Conservation (phyloP, 2,329 filamentous ascomycete genomes). For the Fusarium sublunatum region DNA sequence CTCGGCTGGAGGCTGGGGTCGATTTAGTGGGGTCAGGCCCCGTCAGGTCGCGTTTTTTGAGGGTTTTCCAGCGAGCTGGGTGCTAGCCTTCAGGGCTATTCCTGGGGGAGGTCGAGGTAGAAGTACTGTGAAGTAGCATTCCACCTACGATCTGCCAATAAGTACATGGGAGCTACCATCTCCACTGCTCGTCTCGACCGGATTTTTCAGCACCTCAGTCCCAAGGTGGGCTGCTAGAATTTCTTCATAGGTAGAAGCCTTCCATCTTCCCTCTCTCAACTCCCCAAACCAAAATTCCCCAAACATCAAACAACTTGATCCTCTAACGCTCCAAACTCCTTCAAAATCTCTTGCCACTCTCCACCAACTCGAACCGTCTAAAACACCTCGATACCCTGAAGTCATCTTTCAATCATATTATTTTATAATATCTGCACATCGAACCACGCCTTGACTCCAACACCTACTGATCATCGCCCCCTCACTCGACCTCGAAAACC, state of each 20-base stretch:
- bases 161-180: neutral
- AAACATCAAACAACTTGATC: constrained; percentile 29
- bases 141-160: neutral
- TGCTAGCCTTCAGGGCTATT: constrained; percentile 26
- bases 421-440: constrained; percentile 17
- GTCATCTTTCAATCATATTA: neutral
- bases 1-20: constrained; percentile 17
- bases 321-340: constrained; percentile 13
- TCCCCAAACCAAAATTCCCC: constrained; percentile 30
- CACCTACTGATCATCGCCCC: constrained; percentile 33
- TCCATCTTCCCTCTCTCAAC: constrained; percentile 35
- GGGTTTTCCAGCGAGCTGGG: constrained; percentile 28
- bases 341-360: constrained; percentile 1
- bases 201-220: constrained; percentile 20
- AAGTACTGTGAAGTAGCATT: constrained; percentile 5
- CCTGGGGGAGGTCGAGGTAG: neutral
- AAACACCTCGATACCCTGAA: constrained; percentile 22
- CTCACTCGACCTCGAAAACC: constrained; percentile 34
- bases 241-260: constrained; percentile 27
- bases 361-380: constrained; percentile 1
- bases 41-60: constrained; percentile 15
- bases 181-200: constrained; percentile 7
- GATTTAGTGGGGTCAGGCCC: constrained; percentile 10
- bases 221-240: constrained; percentile 36
- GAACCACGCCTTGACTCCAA: constrained; percentile 8